These are phyloP conservation scores for Barnettozyma wickerhamii DNA, from an alignment of 805 yeast genomes.

Conservation along the genomic window DNA sequence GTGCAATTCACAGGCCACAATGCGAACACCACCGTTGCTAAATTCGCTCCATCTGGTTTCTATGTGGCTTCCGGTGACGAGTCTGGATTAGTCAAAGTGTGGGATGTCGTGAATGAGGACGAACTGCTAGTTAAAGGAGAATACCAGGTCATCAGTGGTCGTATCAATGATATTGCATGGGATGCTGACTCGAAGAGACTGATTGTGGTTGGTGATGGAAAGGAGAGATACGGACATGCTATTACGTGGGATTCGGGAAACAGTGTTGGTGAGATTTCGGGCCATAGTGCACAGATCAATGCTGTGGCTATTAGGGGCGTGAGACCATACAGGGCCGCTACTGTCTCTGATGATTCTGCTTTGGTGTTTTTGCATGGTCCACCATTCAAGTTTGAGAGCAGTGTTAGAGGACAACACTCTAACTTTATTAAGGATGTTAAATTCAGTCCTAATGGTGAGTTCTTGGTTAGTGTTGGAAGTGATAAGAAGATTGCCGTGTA, in stretches of 20 bases:
- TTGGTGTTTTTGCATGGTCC: conserved; percentile 87
- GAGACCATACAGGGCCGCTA: conserved; percentile 90
- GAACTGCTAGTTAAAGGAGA: conserved; percentile 67
- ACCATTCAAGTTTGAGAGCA: conserved; percentile 80
- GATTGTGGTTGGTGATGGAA: conserved; percentile 94
- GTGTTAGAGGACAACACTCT: conserved; percentile 69
- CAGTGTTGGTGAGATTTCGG: conserved; percentile 93
- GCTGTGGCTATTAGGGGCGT: conserved; percentile 76
- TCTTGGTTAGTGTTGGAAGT: conserved; percentile 75
- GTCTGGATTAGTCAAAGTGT: conserved; percentile 81
- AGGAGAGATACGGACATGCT: conserved; percentile 87
- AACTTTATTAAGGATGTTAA: conserved; percentile 78
- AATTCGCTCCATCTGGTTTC: conserved; percentile 84
- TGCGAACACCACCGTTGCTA: conserved; percentile 72
- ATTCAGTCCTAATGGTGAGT: conserved; percentile 77
- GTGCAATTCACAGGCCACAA: conserved; percentile 75
- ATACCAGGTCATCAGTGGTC: conserved; percentile 73
- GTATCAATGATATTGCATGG: conserved; percentile 84
- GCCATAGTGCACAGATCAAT: conserved; percentile 80
- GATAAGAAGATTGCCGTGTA: conserved; percentile 75
- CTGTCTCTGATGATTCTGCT: conserved; percentile 86
- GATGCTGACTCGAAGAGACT: conserved; percentile 82
- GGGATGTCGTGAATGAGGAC: conserved; percentile 64
- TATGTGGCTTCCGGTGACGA: conserved; percentile 92
- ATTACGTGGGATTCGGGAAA: conserved; percentile 94